A percentile compares a stretch with the other conserved stretches of the same genome.
These are phyloP conservation scores for Fusarium buharicum DNA, from an alignment of 2,329 filamentous ascomycete species.

Conservation along the genomic window DNA sequence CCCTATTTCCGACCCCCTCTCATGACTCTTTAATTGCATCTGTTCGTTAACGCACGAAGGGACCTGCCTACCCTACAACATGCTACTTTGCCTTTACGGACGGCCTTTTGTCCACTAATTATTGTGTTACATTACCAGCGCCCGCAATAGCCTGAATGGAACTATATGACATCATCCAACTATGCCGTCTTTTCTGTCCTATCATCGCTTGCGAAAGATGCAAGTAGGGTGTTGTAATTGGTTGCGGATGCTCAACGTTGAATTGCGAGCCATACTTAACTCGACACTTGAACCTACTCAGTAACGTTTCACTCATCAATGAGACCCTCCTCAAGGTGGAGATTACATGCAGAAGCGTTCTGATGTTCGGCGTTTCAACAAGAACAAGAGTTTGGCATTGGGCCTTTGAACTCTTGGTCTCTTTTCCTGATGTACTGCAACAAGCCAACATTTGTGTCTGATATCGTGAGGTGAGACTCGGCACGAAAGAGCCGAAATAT, in stretches of 20 bases:
- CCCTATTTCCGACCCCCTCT: conserved; percentile 6
- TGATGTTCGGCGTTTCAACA: no score
- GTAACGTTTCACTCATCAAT: conserved; percentile 2
- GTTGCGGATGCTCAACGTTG: conserved; percentile 1
- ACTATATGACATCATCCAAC: conserved; percentile 32
- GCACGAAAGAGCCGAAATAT: neutral
- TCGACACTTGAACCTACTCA: conserved; percentile 1
- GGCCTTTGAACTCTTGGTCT: no score
- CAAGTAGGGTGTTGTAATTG: conserved; percentile 2
- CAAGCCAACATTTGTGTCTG: no score
- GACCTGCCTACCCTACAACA: conserved; percentile 31
- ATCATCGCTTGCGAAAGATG: conserved; percentile 4
- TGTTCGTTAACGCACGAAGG: conserved; percentile 27
- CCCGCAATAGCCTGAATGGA: conserved; percentile 11
- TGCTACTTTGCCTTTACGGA: conserved; percentile 16
- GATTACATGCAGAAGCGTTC: no score
- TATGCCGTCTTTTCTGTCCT: conserved; percentile 20
- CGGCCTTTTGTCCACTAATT: conserved; percentile 27
- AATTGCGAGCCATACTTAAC: conserved; percentile 4
- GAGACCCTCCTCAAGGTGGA: no score
- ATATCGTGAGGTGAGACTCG: no score
- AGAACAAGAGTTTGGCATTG: no score
- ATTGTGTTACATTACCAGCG: conserved; percentile 10
- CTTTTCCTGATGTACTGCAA: no score
- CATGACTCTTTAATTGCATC: conserved; percentile 42